Evolutionary conservation across 164 flowering plant genomes (phyloP).

Genomic region (Annona squamosa): DNA sequence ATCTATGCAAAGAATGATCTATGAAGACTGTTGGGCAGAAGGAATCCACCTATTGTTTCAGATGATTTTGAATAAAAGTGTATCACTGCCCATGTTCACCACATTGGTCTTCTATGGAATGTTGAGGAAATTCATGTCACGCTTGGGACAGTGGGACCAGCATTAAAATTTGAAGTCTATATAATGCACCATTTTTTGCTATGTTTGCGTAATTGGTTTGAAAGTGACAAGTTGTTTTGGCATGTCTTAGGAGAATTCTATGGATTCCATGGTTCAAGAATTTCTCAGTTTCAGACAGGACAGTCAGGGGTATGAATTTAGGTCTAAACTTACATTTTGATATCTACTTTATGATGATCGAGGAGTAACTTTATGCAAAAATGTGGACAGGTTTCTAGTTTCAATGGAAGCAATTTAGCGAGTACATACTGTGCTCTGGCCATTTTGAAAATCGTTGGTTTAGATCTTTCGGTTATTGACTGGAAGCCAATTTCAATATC

Average conservation of each 20-base stretch:
- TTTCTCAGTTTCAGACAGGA: constrained; percentile 48
- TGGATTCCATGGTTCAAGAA: constrained; percentile 83
- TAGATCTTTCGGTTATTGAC: constrained; percentile 43
- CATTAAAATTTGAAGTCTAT: neutral
- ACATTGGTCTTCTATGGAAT: neutral
- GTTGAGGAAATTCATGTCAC: neutral
- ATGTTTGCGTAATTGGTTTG: neutral
- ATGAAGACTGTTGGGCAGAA: neutral
- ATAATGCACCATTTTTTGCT: neutral
- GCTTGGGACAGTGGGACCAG: neutral
- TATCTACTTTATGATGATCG: neutral
- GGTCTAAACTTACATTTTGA: neutral
- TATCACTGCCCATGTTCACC: no score
- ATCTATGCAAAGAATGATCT: neutral
- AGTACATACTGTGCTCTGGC: constrained; percentile 89
- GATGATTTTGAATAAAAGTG: neutral
- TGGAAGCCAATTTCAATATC: constrained; percentile 44
- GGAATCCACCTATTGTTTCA: neutral
- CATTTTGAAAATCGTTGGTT: constrained; percentile 71
- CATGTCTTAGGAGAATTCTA: constrained; percentile 55
- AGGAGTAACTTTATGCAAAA: neutral
- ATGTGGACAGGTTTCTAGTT: constrained; percentile 40
- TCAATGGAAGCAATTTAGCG: constrained; percentile 71
- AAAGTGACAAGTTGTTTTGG: neutral
- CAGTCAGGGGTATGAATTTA: constrained; percentile 45